Evolutionary conservation across 768 basidiomycete genomes (phyloP).

Genomic region (Calocybe cyanea): DNA sequence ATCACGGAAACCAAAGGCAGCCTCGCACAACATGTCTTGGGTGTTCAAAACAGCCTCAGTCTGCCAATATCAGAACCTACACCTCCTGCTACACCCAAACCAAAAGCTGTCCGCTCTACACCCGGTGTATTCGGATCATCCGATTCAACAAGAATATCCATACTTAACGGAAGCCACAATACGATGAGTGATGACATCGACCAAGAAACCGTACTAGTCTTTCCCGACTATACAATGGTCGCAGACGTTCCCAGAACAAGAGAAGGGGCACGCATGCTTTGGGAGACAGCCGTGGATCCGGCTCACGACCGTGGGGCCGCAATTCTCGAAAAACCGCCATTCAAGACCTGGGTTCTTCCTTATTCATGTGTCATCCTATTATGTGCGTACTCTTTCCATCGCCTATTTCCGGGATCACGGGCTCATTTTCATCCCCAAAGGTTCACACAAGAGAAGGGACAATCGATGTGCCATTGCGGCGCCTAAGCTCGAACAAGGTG

Average conservation of each 20-base stretch:
- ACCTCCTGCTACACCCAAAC: constrained; percentile 20
- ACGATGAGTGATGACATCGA: constrained; percentile 63
- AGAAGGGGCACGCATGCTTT: constrained; percentile 68
- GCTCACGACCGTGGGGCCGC: constrained; percentile 45
- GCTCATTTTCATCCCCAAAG: constrained; percentile 32
- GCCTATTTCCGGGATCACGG: background rate
- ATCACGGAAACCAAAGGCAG: constrained; percentile 69
- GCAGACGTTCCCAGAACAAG: constrained; percentile 61
- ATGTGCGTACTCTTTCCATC: constrained; percentile 52
- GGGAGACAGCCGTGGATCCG: constrained; percentile 61
- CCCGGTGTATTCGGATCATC: constrained; percentile 58
- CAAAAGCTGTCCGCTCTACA: constrained; percentile 29
- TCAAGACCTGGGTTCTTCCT: constrained; percentile 78
- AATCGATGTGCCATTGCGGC: constrained; percentile 89
- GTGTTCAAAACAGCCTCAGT: constrained; percentile 26
- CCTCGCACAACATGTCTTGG: constrained; percentile 59
- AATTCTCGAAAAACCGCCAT: constrained; percentile 37
- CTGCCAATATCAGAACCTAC: constrained; percentile 25
- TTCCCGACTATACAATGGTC: constrained; percentile 90
- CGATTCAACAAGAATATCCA: constrained; percentile 54
- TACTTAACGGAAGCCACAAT: constrained; percentile 82
- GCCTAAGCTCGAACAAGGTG: constrained; percentile 71
- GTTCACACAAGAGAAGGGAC: constrained; percentile 91
- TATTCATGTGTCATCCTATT: constrained; percentile 88
- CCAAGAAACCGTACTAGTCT: constrained; percentile 77